Percentiles rank a stretch among this genome's conserved stretches.
Conservation (phyloP, 2,329 filamentous ascomycete genomes). For the Epichloe bromicola region DNA sequence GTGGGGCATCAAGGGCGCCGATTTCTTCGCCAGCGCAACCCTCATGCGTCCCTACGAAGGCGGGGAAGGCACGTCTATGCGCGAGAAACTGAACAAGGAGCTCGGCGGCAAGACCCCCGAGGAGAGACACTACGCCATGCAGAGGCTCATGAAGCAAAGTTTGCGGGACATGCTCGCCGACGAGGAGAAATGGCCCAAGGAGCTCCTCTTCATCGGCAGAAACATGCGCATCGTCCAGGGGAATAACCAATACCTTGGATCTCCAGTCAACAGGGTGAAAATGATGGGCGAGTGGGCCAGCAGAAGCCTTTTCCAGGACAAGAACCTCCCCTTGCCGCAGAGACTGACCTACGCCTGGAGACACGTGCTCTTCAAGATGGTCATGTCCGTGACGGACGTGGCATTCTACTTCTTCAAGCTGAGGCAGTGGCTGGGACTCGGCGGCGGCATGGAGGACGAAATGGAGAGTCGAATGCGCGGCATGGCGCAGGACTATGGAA, state of each 20-base stretch:
- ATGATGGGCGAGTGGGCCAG: slow-evolving; percentile 88
- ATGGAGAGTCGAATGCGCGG: slow-evolving; percentile 77
- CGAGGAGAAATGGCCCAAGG: slow-evolving; percentile 78
- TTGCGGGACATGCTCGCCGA: slow-evolving; percentile 61
- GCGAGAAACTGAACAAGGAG: slow-evolving; percentile 51
- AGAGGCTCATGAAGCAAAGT: slow-evolving; percentile 63
- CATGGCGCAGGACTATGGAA: slow-evolving; percentile 82
- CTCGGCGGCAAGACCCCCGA: slow-evolving; percentile 44
- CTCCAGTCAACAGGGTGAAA: slow-evolving; percentile 84
- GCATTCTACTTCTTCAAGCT: slow-evolving; percentile 73
- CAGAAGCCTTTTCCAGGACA: slow-evolving; percentile 65
- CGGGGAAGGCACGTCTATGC: slow-evolving; percentile 52
- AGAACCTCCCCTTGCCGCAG: slow-evolving; percentile 47
- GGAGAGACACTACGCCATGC: slow-evolving; percentile 82
- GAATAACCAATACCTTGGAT: slow-evolving; percentile 83
- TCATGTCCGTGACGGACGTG: slow-evolving; percentile 64
- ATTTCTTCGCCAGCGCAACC: slow-evolving; percentile 84
- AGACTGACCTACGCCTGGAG: slow-evolving; percentile 56
- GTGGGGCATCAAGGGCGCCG: slow-evolving; percentile 83
- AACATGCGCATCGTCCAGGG: slow-evolving; percentile 89
- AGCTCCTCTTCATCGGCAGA: slow-evolving; percentile 82
- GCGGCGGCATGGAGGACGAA: slow-evolving; percentile 86
- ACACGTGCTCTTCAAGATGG: slow-evolving; percentile 70
- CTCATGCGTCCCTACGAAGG: slow-evolving; percentile 85
- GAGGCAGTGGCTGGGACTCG: slow-evolving; percentile 61